Conservation (phyloP, 352 stramenopile genomes). For the Labyrinthula sp. region DNA sequence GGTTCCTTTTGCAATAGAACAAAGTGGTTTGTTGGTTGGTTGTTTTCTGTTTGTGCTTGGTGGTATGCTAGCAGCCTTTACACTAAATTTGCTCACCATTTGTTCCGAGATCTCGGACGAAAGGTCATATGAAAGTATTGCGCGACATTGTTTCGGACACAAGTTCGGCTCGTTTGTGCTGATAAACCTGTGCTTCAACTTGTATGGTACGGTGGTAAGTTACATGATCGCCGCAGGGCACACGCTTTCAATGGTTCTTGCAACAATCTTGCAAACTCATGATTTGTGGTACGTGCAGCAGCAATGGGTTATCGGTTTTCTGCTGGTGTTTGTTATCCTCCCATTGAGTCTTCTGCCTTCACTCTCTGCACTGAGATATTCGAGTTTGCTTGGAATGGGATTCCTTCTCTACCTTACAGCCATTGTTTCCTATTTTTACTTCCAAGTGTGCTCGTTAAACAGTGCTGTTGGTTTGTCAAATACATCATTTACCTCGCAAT, state of each 20-base stretch:
- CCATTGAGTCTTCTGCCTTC: conserved; percentile 54
- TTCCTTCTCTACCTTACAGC: conserved; percentile 62
- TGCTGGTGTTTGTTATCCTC: conserved; percentile 40
- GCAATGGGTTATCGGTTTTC: conserved; percentile 9
- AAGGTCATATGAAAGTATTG: conserved; percentile 57
- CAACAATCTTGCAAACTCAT: conserved; percentile 15
- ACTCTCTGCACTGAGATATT: conserved; percentile 53
- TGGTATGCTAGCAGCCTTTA: conserved; percentile 52
- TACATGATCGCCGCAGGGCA: conserved; percentile 51
- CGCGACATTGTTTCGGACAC: conserved; percentile 42
- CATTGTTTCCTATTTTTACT: conserved; percentile 65
- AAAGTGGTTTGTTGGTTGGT: conserved; percentile 48
- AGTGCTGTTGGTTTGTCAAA: conserved; percentile 4
- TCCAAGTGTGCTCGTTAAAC: conserved; percentile 25
- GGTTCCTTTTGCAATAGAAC: conserved; percentile 51
- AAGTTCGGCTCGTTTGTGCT: conserved; percentile 49
- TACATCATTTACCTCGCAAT: not conserved
- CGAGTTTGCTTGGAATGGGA: conserved; percentile 57
- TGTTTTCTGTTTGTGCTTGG: conserved; percentile 46
- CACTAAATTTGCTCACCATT: conserved; percentile 48
- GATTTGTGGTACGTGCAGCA: conserved; percentile 8
- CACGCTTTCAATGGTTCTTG: conserved; percentile 15
- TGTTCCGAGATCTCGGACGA: conserved; percentile 48
- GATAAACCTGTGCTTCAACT: conserved; percentile 51
- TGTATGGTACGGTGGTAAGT: conserved; percentile 57